Conservation (phyloP, 257 asterid species). For the Rehmannia glutinosa region DNA sequence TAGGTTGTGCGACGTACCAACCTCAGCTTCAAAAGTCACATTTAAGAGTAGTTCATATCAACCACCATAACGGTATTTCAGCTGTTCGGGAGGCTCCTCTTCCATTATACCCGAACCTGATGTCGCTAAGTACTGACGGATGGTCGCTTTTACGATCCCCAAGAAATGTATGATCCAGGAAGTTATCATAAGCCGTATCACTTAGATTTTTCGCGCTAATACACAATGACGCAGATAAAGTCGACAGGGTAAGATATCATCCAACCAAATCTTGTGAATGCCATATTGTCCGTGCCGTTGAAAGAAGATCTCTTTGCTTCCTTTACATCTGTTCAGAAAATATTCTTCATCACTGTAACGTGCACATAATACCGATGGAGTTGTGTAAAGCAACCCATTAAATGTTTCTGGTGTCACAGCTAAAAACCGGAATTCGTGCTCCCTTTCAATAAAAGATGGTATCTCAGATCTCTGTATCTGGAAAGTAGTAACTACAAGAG, state of each 20-base stretch:
- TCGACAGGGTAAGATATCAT: slow-evolving; percentile 91
- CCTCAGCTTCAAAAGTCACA: not conserved
- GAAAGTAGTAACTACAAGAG: slow-evolving; percentile 67
- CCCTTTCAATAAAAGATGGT: slow-evolving; percentile 90
- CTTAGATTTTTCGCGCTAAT: slow-evolving; percentile 87
- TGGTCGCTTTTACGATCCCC: slow-evolving; percentile 86
- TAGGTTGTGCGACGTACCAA: not conserved
- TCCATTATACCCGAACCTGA: slow-evolving; percentile 81
- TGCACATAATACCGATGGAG: slow-evolving; percentile 75
- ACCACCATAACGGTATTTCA: slow-evolving; percentile 82
- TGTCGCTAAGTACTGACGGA: slow-evolving; percentile 65
- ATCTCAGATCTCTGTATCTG: slow-evolving; percentile 91
- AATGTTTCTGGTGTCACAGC: slow-evolving; percentile 88
- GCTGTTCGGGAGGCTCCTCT: slow-evolving; percentile 75
- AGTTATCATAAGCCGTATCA: slow-evolving; percentile 58
- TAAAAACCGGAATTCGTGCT: slow-evolving; percentile 91
- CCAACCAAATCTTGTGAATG: slow-evolving; percentile 74
- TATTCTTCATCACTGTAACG: slow-evolving; percentile 87
- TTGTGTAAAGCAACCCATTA: slow-evolving; percentile 66
- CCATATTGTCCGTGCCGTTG: slow-evolving; percentile 61
- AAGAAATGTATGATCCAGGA: slow-evolving; percentile 85
- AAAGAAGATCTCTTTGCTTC: slow-evolving; percentile 50
- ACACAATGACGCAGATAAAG: slow-evolving; percentile 92
- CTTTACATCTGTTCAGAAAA: slow-evolving; percentile 72
- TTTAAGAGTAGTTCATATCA: slow-evolving; percentile 18